Conservation (phyloP, 768 basidiomycete species). For the Daedalea quercina region DNA sequence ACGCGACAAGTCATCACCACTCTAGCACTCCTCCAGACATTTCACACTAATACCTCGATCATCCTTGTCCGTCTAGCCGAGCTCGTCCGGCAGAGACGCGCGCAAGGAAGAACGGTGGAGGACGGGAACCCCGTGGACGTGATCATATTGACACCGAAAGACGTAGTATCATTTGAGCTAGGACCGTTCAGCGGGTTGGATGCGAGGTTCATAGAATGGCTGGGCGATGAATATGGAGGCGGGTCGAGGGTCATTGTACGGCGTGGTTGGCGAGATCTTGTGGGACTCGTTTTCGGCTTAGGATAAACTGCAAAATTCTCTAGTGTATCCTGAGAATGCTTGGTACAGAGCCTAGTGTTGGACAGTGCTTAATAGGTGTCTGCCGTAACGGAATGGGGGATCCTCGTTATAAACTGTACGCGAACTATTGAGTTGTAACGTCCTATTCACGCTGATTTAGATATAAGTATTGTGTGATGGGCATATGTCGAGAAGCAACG, state of each 20-base stretch:
- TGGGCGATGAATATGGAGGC: slow-evolving; percentile 58
- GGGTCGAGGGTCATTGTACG: slow-evolving; percentile 33
- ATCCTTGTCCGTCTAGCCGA: slow-evolving; percentile 26
- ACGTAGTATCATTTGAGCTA: slow-evolving; percentile 63
- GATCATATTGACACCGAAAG: slow-evolving; percentile 51
- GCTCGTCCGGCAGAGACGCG: slow-evolving; percentile 54
- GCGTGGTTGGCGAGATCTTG: slow-evolving; percentile 41
- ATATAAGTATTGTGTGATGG: too few relatives aligned
- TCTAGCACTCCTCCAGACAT: slow-evolving; percentile 57
- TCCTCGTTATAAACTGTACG: too few relatives aligned
- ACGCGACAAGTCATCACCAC: slow-evolving; percentile 38
- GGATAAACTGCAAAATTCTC: too few relatives aligned
- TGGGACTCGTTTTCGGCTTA: slow-evolving; percentile 37
- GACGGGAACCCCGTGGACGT: slow-evolving; percentile 10
- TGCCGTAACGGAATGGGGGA: too few relatives aligned
- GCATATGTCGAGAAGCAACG: too few relatives aligned
- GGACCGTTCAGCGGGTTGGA: slow-evolving; percentile 69
- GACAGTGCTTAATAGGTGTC: too few relatives aligned
- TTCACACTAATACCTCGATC: slow-evolving; percentile 35
- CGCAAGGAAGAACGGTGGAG: slow-evolving; percentile 44
- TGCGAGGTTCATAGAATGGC: slow-evolving; percentile 72
- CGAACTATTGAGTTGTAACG: too few relatives aligned
- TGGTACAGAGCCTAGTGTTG: too few relatives aligned
- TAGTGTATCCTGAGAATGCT: too few relatives aligned
- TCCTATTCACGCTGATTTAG: too few relatives aligned